Percentiles rank a stretch among this genome's conserved stretches.
Evolutionary conservation across 345 rosid genomes (phyloP).

Genomic region (Brassica cretica): DNA sequence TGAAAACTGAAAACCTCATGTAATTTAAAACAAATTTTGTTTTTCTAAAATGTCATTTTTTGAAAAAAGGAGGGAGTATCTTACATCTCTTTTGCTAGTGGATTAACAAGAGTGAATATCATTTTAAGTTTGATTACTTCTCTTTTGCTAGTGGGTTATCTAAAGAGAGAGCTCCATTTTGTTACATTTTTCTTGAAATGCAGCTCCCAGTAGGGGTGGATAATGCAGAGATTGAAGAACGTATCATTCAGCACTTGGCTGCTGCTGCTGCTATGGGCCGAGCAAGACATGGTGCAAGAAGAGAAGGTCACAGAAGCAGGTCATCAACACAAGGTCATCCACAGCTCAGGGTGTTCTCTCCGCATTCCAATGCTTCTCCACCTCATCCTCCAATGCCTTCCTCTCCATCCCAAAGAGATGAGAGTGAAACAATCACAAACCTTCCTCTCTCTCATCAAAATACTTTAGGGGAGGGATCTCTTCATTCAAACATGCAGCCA

Average conservation of each 20-base stretch:
- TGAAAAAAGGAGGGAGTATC: too few relatives aligned
- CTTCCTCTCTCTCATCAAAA: slow-evolving; percentile 44
- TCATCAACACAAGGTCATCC: slow-evolving; percentile 72
- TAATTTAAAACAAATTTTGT: too few relatives aligned
- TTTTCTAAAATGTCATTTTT: too few relatives aligned
- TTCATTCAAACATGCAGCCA: not conserved
- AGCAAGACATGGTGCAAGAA: slow-evolving; percentile 71
- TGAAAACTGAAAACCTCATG: too few relatives aligned
- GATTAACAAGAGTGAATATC: too few relatives aligned
- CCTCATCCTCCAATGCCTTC: slow-evolving; percentile 50
- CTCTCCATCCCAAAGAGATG: slow-evolving; percentile 58
- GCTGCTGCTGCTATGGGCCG: slow-evolving; percentile 98
- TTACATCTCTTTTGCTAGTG: too few relatives aligned
- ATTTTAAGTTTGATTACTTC: slow-evolving; percentile 7
- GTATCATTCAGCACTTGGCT: slow-evolving; percentile 92
- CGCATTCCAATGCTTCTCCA: slow-evolving; percentile 50
- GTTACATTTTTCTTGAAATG: slow-evolving; percentile 22
- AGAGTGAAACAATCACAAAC: slow-evolving; percentile 51
- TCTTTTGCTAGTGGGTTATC: not conserved
- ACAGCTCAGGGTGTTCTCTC: slow-evolving; percentile 74
- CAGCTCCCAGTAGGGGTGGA: slow-evolving; percentile 81
- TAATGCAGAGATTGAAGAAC: slow-evolving; percentile 91
- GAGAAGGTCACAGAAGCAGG: slow-evolving; percentile 82
- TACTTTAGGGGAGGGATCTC: not conserved
- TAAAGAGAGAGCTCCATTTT: not conserved